A percentile compares a stretch with the other conserved stretches of the same genome.
Evolutionary conservation across 495 filamentous ascomycete species (phyloP).

Genomic region (Chaetomium cochliodes): DNA sequence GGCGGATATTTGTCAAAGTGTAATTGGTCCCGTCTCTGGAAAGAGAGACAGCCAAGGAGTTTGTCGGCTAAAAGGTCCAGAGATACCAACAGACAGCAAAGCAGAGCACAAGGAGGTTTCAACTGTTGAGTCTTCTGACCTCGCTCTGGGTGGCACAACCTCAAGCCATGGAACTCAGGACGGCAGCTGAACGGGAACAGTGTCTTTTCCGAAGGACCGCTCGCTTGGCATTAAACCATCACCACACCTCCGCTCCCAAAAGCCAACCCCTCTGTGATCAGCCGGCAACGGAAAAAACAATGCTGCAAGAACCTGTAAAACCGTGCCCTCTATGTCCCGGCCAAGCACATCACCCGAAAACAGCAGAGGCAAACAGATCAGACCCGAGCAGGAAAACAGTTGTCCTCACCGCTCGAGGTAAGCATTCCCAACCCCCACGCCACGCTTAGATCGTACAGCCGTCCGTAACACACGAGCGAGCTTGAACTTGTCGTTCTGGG

Average conservation of each 20-base stretch:
- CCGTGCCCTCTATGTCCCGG: slow-evolving; percentile 2
- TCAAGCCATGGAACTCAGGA: not conserved
- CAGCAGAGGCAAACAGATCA: slow-evolving; percentile 5
- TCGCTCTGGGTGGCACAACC: not conserved
- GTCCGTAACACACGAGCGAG: not conserved
- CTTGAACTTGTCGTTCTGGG: not conserved
- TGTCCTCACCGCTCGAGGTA: not conserved
- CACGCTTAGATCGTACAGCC: slow-evolving; percentile 11
- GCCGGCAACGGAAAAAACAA: slow-evolving; percentile 1
- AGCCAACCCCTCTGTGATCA: not conserved
- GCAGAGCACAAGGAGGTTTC: not conserved
- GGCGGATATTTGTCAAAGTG: not conserved
- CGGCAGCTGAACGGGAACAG: no score
- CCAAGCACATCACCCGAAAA: not conserved
- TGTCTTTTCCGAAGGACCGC: not conserved
- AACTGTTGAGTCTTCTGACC: not conserved
- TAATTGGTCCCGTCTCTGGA: not conserved
- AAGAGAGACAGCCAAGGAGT: not conserved
- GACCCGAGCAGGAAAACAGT: not conserved
- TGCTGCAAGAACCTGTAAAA: not conserved
- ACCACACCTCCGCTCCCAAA: not conserved
- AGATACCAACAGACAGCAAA: not conserved
- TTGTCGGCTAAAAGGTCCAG: not conserved
- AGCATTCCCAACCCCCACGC: slow-evolving; percentile 5
- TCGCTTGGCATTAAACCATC: not conserved